These are phyloP conservation scores for Aspergillus cavernicola DNA, from an alignment of 495 filamentous ascomycete species.

Conservation along the genomic window DNA sequence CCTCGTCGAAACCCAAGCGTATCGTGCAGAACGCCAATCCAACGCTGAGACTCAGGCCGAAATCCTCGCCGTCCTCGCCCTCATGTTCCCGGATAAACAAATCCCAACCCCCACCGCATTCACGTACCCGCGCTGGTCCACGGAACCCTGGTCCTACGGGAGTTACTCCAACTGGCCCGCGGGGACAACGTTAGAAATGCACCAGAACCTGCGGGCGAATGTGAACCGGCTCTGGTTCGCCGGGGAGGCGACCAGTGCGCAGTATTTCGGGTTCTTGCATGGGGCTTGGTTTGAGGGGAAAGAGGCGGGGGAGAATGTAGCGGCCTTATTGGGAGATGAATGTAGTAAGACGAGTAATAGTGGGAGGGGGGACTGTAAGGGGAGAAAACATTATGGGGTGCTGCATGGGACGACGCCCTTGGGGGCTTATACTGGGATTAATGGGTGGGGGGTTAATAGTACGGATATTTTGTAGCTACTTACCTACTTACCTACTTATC, in stretches of 20 bases:
- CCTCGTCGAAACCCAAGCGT: slow-evolving; percentile 57
- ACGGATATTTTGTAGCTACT: no score
- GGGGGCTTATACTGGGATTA: slow-evolving; percentile 8
- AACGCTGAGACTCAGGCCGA: slow-evolving; percentile 58
- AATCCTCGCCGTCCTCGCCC: slow-evolving; percentile 56
- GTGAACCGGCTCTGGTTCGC: slow-evolving; percentile 64
- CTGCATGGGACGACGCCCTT: slow-evolving; percentile 19
- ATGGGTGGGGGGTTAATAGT: slow-evolving; percentile 17
- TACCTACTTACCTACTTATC: no score
- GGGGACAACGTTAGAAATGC: slow-evolving; percentile 60
- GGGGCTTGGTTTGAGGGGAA: slow-evolving; percentile 62
- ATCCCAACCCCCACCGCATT: slow-evolving; percentile 67
- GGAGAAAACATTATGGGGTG: slow-evolving; percentile 26
- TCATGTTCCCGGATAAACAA: slow-evolving; percentile 59
- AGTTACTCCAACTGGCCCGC: slow-evolving; percentile 74
- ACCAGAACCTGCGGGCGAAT: slow-evolving; percentile 72
- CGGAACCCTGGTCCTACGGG: slow-evolving; percentile 62
- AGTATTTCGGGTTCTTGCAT: slow-evolving; percentile 72
- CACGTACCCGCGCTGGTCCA: slow-evolving; percentile 68
- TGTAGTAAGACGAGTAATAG: neutral
- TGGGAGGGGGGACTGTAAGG: slow-evolving; percentile 4
- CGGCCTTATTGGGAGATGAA: slow-evolving; percentile 24
- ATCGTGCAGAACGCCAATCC: slow-evolving; percentile 59
- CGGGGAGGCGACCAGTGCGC: slow-evolving; percentile 64
- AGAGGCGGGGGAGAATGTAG: slow-evolving; percentile 50